Evolutionary conservation across 2,329 filamentous ascomycete species (phyloP), one percentile per base, ranked within the genome.

Genomic region (Ciborinia camelliae): DNA sequence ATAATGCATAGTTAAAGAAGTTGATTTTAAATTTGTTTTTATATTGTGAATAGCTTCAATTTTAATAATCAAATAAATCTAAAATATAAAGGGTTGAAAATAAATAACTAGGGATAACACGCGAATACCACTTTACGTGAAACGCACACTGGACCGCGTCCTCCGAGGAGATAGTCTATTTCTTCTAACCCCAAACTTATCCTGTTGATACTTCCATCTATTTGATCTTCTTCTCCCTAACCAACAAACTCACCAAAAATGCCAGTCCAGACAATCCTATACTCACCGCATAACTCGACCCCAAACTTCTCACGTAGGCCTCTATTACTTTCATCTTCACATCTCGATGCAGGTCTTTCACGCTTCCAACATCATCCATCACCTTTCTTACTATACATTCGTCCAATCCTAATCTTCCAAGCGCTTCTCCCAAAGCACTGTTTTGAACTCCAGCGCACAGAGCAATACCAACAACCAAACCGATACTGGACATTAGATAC

Each of bases 401-500:
- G 70, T 70, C 67, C 62, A 41, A 20, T n/a, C 35, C 23, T 9
- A 54, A 26, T 23, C n/a, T 39, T 37, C 26, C 28, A 9, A 52
- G 63, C 10, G 48, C 30, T 50, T 23, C 4, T 18, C 41, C 35
- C 9, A 62, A 41, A 45, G 35, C 14, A 26, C 30, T 35, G 48
- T 63, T 55, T 47, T 70, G 65, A 39, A 66, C 32, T 26, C 47
- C 48, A 15, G 61, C 51, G 6, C 57, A 65, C 4, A 67, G 30
- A 5, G 68, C 67, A 26, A 74, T 51, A 5, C 71, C 71, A 45
- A 68, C 51, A 39, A 73, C 66, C 66, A 65, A 68, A 14, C 69
- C 71, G 12, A 71, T 48, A 26, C 64, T 67, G 14, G 51, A 52
- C 28, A 77, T 72, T 1, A 84, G 70, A 64, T 81, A 82, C 41